These are phyloP conservation scores for Parascedosporium putredinis DNA, from an alignment of 2,329 filamentous ascomycete species.

Conservation along the genomic window DNA sequence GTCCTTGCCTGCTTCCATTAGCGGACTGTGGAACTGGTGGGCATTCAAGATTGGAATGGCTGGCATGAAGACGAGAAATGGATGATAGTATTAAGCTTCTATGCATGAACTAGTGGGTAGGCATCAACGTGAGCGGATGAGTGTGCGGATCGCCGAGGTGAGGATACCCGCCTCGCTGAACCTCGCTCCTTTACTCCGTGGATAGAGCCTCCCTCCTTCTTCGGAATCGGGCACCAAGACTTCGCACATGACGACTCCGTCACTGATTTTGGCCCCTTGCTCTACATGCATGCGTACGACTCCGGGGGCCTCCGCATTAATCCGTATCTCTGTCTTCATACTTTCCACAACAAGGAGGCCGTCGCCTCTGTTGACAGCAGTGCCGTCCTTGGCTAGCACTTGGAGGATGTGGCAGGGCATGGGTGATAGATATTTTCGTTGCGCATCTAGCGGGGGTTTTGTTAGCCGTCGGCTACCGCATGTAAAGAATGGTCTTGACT, in stretches of 20 bases:
- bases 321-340: constrained; percentile 10
- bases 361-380: constrained; percentile 2
- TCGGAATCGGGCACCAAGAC: background rate
- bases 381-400: constrained; percentile 6
- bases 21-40: too few species aligned
- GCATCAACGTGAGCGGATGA: too few species aligned
- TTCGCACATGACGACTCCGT: constrained; percentile 9
- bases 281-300: constrained; percentile 7
- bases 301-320: constrained; percentile 6
- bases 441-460: background rate
- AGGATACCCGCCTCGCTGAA: too few species aligned
- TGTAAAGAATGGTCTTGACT: background rate
- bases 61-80: too few species aligned
- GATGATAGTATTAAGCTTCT: too few species aligned
- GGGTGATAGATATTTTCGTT: constrained; percentile 5
- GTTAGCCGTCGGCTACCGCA: too few species aligned
- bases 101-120: too few species aligned
- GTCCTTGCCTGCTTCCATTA: too few species aligned
- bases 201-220: background rate
- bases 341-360: constrained; percentile 8
- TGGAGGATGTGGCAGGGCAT: constrained; percentile 10
- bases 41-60: too few species aligned
- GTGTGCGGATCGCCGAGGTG: too few species aligned
- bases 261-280: constrained; percentile 7
- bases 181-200: background rate